Evolutionary conservation across 768 basidiomycete species (phyloP), one percentile per base, ranked within the genome.

Genomic region (Polyporus arcularius): DNA sequence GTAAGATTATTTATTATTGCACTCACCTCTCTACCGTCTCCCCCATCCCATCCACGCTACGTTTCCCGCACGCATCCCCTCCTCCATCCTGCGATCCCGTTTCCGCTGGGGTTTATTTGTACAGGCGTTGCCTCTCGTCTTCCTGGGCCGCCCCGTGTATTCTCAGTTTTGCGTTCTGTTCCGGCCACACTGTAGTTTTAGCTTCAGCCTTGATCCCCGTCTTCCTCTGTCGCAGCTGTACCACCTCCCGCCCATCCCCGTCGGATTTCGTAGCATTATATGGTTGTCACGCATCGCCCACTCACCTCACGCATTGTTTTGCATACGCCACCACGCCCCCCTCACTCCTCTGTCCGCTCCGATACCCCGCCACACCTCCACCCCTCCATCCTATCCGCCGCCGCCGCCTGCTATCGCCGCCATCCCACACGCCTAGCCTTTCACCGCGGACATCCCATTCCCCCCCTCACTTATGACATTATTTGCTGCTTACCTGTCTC

Each of bases 401-500:
- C 28, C 56, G 46, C 53, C 53, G 15, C 18, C 41, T 35, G 35
- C 11, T 35, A 35, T 35, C 35, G 35, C 40, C 53, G 41, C 31
- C 26, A 7, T 8, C 53, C 42, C 11, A 18, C 53, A 26, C 18
- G 16, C 30, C 53, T 40, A 31, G 39, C 50, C 31, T 26, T 21
- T 6, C 42, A 39, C 45, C 43, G 40, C n/a, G 38, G 38, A 40
- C 52, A 10, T 30, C 35, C 52, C 52, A 10, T 30, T 16, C 52
- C 39, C 52, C 54, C 56, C 39, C 43, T 63, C 61, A 63, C 50
- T 63, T 63, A 63, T 63, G 42, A 63, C 62, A 59, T 63, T 63
- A 63, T 63, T 63, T 63, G 62, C 62, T 16, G 62, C 62, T 55
- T 56, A 55, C 57, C 57, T 52, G 57, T 52, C 55, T 48, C 46